phyloP scores from a whole-genome alignment of 2,329 filamentous ascomycete genomes.

The Ceratocystis eucalypticola region DNA sequence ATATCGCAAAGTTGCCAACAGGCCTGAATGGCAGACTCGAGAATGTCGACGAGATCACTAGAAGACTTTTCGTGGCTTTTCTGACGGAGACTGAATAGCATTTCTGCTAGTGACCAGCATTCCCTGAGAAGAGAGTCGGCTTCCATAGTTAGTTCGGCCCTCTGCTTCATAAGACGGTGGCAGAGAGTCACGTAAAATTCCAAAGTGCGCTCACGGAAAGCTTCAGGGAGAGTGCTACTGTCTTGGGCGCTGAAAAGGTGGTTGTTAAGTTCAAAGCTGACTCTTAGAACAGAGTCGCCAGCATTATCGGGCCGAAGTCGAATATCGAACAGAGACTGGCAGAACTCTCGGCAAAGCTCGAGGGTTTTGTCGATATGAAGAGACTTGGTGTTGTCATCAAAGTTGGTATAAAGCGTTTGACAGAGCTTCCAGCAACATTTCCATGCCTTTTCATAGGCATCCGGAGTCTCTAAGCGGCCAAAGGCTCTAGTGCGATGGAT shows the following conservation, averaged over 20 bases:
- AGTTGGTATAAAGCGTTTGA: constrained; percentile 72
- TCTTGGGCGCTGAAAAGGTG: constrained; percentile 91
- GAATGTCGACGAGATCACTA: constrained; percentile 57
- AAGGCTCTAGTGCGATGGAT: constrained; percentile 71
- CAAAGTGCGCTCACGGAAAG: constrained; percentile 75
- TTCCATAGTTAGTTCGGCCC: constrained; percentile 62
- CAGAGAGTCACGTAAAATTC: constrained; percentile 93
- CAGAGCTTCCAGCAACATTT: constrained; percentile 88
- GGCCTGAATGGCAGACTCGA: constrained; percentile 78
- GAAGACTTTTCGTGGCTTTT: constrained; percentile 56
- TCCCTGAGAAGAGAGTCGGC: constrained; percentile 72
- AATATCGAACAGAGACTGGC: constrained; percentile 79
- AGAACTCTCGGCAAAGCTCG: constrained; percentile 83
- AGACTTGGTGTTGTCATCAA: constrained; percentile 54
- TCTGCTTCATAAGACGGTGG: constrained; percentile 91
- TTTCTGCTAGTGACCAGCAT: constrained; percentile 83
- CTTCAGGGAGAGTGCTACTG: constrained; percentile 60
- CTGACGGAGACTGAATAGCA: constrained; percentile 75
- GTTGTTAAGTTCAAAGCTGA: constrained; percentile 91
- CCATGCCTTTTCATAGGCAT: constrained; percentile 79
- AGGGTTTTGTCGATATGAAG: constrained; percentile 57
- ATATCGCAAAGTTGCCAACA: constrained; percentile 93
- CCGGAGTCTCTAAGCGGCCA: constrained; percentile 56
- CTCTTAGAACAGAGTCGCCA: constrained; percentile 73
- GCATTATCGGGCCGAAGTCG: constrained; percentile 63